Base-by-base conservation (phyloP, 768 basidiomycete genomes). In the Daedalea quercina region DNA sequence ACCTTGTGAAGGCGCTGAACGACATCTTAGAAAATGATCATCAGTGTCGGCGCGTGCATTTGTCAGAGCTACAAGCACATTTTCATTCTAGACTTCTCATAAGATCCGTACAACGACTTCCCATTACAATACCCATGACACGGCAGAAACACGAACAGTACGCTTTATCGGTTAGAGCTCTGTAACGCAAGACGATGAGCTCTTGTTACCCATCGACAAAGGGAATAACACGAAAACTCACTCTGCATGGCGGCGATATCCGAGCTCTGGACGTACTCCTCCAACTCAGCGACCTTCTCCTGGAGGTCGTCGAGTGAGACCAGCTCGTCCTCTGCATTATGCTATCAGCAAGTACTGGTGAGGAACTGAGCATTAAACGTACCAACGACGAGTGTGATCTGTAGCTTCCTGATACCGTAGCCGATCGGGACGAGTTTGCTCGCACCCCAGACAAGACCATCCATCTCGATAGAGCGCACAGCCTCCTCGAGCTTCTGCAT, bases 211-310 rank as follows among this genome's bases (percentile, higher is more conserved):
- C n/a, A n/a, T n/a, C n/a, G n/a, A 31, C 28, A 4, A 31, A 31
- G 37, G 17, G 17, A 6, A 40, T 15, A 40, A 15, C 9, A 9
- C 3, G 4, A 9, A n/a, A 4, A 33, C 73, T 59, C 67, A 92
- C 90, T 94, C 71, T 94, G 92, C 92, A 94, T 94, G 56, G 92
- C 94, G 59, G 87, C 85, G 57, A 97, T 69, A 68, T 97, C 94
- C 26, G 87, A 76, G 69, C 90, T 93, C 78, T 96, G 94, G 57
- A 95, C 82, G 64, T 83, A 87, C 63, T 93, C 91, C 12, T 91
- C 90, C 55, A 90, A 83, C 61, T 89, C 92, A 4, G 73, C 74
- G 55, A 96, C 76, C 76, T 88, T 80, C 69, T 98, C 95, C 71
- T 97, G 92, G 57, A 98, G 79, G 20, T 96, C 93, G 58, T 95